These are phyloP conservation scores for Brasilioporus rufonigricans DNA, from an alignment of 768 basidiomycete genomes.

Conservation along the genomic window DNA sequence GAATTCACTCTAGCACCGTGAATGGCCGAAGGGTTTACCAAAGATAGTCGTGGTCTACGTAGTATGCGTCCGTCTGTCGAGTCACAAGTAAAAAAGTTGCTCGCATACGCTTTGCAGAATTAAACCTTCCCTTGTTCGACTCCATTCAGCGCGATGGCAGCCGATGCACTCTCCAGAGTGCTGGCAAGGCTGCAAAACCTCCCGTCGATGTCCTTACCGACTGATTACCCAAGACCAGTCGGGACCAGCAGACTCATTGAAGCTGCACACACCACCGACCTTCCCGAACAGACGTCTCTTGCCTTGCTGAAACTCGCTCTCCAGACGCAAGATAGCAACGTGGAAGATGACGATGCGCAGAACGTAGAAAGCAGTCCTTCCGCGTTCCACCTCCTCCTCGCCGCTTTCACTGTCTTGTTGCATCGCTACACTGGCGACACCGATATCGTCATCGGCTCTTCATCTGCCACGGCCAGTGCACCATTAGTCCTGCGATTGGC, in stretches of 20 bases:
- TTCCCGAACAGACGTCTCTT: conserved; percentile 73
- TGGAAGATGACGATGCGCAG: conserved; percentile 47
- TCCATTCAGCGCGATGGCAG: conserved; percentile 24
- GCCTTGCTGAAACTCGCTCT: conserved; percentile 81
- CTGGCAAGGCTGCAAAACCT: conserved; percentile 70
- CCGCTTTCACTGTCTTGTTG: conserved; percentile 88
- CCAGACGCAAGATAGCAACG: conserved; percentile 56
- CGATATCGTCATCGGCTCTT: conserved; percentile 88
- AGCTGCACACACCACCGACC: conserved; percentile 67
- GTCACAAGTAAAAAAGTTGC: background rate
- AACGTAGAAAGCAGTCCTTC: conserved; percentile 53
- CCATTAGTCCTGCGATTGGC: conserved; percentile 84
- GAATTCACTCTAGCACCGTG: too few relatives aligned
- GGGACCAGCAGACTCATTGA: conserved; percentile 79
- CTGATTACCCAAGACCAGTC: conserved; percentile 89
- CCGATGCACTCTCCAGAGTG: conserved; percentile 47
- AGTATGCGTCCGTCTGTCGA: too few relatives aligned
- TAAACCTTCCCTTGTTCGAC: background rate
- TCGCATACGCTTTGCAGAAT: background rate
- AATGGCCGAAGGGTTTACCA: too few relatives aligned
- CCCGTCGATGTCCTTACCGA: conserved; percentile 89
- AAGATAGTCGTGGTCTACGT: background rate
- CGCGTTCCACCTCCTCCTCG: conserved; percentile 86
- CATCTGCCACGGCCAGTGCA: conserved; percentile 68
- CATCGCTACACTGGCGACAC: conserved; percentile 96